phyloP scores from a whole-genome alignment of 2,329 filamentous ascomycete species.

The Trichoderma simmonsii region DNA sequence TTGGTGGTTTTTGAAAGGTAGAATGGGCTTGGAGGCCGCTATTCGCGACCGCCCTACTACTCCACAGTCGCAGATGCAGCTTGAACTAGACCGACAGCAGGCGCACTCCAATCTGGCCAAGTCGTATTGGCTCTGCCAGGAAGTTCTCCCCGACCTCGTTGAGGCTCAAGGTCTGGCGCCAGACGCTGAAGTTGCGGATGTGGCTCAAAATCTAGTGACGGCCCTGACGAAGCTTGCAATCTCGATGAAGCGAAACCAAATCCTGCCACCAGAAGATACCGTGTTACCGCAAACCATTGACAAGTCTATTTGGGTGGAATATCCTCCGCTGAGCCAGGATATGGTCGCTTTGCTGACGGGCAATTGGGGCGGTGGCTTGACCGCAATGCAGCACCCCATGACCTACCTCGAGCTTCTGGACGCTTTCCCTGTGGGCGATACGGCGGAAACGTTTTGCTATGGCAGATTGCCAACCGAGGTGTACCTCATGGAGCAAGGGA shows the following conservation, averaged over 20 bases:
- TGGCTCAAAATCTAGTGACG: constrained; percentile 56
- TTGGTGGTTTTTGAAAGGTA: constrained; percentile 89
- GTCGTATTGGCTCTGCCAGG: constrained; percentile 72
- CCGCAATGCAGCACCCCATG: constrained; percentile 45
- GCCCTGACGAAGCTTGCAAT: constrained; percentile 70
- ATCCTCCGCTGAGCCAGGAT: constrained; percentile 70
- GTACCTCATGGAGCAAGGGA: constrained; percentile 69
- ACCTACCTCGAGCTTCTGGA: constrained; percentile 57
- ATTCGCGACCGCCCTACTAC: constrained; percentile 60
- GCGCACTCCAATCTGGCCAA: constrained; percentile 85
- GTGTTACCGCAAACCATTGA: constrained; percentile 76
- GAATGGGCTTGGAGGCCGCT: constrained; percentile 68
- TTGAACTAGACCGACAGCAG: constrained; percentile 62
- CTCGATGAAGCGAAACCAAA: constrained; percentile 81
- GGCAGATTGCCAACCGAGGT: constrained; percentile 73
- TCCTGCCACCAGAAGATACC: constrained; percentile 67
- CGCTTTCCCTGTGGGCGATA: constrained; percentile 75
- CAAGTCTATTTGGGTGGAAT: constrained; percentile 76
- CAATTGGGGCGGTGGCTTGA: constrained; percentile 49
- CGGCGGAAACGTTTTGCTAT: constrained; percentile 70
- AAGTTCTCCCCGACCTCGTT: constrained; percentile 50
- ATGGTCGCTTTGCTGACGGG: constrained; percentile 68
- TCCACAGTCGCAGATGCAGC: constrained; percentile 52
- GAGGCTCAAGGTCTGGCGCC: constrained; percentile 41
- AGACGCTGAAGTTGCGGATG: constrained; percentile 49